These are phyloP conservation scores for Skeletonema marinoi DNA, from an alignment of 108 stramenopile genomes.

Conservation along the genomic window DNA sequence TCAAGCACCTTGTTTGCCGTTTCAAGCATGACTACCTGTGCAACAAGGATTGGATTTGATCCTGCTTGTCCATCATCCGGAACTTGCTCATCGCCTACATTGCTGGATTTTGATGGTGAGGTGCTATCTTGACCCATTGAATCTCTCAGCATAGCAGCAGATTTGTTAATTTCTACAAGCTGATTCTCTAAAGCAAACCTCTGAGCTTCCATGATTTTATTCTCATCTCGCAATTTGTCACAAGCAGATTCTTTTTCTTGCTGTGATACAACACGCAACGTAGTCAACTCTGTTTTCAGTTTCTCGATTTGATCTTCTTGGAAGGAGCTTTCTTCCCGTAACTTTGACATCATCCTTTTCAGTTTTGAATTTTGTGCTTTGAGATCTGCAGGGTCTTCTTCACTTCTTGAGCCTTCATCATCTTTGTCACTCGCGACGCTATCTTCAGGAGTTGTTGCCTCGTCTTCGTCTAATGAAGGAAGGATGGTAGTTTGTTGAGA, in stretches of 20 bases:
- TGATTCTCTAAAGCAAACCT: conserved; percentile 36
- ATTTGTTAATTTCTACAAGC: conserved; percentile 42
- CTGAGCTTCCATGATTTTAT: conserved; percentile 33
- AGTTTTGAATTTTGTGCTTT: conserved; percentile 12
- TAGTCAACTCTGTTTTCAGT: conserved; percentile 32
- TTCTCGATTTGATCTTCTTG: conserved; percentile 44
- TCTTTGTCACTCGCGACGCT: conserved; percentile 1
- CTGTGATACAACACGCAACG: conserved; percentile 26
- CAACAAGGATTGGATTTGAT: conserved; percentile 34
- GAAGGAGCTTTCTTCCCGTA: conserved; percentile 14
- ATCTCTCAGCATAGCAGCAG: conserved; percentile 22
- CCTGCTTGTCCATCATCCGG: neutral
- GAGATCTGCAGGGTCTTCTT: conserved; percentile 14
- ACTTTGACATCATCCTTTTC: conserved; percentile 14
- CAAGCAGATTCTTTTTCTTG: conserved; percentile 35
- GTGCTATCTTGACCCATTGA: neutral
- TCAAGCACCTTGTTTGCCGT: conserved; percentile 42
- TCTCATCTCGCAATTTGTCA: conserved; percentile 23
- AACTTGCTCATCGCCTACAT: neutral
- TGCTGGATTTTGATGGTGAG: no score
- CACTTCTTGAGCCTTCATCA: conserved; percentile 4
- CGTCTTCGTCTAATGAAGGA: neutral
- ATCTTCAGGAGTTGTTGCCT: neutral
- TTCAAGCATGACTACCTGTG: conserved; percentile 46
- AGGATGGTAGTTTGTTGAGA: neutral